Base-by-base conservation (phyloP, 2,329 filamentous ascomycete species). In the Biscogniauxia marginata region DNA sequence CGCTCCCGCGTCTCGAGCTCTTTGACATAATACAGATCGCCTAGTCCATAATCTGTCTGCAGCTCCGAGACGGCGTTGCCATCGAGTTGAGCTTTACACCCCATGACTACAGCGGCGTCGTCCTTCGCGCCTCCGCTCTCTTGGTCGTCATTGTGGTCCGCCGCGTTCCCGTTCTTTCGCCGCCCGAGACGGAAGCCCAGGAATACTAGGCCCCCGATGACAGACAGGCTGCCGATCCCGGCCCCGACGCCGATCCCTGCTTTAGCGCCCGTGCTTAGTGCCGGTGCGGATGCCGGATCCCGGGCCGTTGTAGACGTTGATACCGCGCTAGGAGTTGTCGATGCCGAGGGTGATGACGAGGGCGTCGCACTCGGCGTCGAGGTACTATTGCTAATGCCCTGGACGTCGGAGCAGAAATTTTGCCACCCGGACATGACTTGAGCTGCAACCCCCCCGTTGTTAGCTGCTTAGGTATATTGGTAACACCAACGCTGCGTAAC, bases 161-260 rank as follows among this genome's bases (percentile, higher is more conserved):
- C 49, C 8, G 19, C 19, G 7, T 9, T n/a, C 11, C 21, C 16
- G 6, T 16, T 20, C 20, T 22, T 20, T 18, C 46, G 46, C 20
- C 46, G 19, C 3, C 46, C 16, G 46, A 60, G 49, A 9, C 52
- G 55, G 53, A 63, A 58, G 22, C 55, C 56, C 19, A 58, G 18
- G 4, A 63, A 19, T 7, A 61, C 3, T 1, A 63, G 30, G 1
- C 43, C 56, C 1, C 59, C 57, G 8, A 53, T 56, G n/a, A 56
- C 52, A 4, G 39, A 19, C 6, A 62, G 51, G 4, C 52, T 24
- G 6, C 43, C 55, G 7, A 60, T 43, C 8, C 24, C 57, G 1
- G 49, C 61, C 4, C 59, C 59, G 2, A 62, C 55, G 9, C 53
- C 55, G 47, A 63, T 58, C 9, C 61, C 59, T 16, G 54, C 54